Base-by-base conservation (phyloP, 2,329 filamentous ascomycete species). In the Fusarium cicatricum region DNA sequence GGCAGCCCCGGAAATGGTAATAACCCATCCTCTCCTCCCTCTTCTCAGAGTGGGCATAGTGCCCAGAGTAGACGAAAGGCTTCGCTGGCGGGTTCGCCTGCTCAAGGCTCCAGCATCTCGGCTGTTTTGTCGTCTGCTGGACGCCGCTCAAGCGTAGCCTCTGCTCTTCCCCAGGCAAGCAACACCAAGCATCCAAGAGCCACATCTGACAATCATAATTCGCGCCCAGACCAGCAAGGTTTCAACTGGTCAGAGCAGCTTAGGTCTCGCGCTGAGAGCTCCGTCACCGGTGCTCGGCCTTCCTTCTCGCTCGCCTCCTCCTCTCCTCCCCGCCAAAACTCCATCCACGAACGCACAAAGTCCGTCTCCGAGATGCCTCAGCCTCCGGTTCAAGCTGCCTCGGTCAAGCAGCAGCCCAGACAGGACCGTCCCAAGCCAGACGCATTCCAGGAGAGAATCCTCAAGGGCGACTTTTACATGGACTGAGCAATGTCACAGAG, bases 381-480 rank as follows among this genome's bases (percentile, higher is more conserved):
- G 29, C 85, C 84, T 34, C 85, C 83, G 15, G 78, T 75, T 36
- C 80, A 86, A 64, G 74, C 79, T 15, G 76, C 80, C 40, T 67
- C 78, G 36, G 72, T 76, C 61, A 79, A 76, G 59, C 59, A 63
- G 38, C 55, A 62, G 70, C 78, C 80, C 8, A 68, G 54, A 51
- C 65, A 63, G 33, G 75, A 81, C 68, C 78, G 82, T 32, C 82
- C 82, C 63, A 96, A 94, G 80, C 93, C 94, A 26, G 95, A 99
- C 78, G 90, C 90, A 60, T 95, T 97, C 79, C 93, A 97, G 76
- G 95, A 99, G 82, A 87, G 96, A 65, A 98, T 99, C 69, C 83
- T 99, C 65, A 95, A 97, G 79, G 95, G 94, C 39, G 95, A 99
- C 71, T 98, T 99, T 70, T 95, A 95, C 80, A 97, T 98, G 92